These are phyloP conservation scores for Xenoacremonium recifei DNA, from an alignment of 2,329 filamentous ascomycete genomes.

Conservation along the genomic window DNA sequence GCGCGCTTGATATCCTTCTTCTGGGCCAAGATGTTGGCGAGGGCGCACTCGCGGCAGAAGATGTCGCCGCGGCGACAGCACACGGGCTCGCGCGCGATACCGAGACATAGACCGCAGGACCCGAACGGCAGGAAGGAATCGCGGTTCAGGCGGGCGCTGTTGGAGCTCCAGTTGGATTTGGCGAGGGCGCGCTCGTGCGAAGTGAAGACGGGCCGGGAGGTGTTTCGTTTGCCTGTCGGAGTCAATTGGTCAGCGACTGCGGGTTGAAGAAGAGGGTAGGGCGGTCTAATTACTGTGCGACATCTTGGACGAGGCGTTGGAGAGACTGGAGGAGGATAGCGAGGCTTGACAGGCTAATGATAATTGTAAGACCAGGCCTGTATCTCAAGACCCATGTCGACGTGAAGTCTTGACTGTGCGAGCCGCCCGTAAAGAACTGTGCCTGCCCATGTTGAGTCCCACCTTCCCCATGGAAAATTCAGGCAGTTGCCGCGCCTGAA, in stretches of 20 bases:
- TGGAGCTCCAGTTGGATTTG: constrained; percentile 77
- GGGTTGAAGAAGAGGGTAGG: not conserved
- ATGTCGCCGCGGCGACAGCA: constrained; percentile 82
- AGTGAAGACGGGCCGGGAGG: constrained; percentile 89
- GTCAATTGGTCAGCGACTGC: not conserved
- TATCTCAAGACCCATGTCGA: no score
- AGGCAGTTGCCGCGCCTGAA: no score
- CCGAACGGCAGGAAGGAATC: constrained; percentile 93
- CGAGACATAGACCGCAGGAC: constrained; percentile 83
- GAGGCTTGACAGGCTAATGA: no score
- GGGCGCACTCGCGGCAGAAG: constrained; percentile 92
- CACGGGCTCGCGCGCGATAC: constrained; percentile 77
- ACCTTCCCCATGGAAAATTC: no score
- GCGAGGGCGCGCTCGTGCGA: constrained; percentile 84
- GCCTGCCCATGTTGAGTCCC: no score
- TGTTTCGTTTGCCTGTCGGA: constrained; percentile 76
- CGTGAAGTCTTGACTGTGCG: no score
- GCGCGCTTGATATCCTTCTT: constrained; percentile 86
- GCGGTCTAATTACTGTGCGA: constrained; percentile 38
- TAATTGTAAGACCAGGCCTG: no score
- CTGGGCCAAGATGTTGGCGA: constrained; percentile 87
- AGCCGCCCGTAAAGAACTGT: no score
- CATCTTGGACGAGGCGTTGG: constrained; percentile 26
- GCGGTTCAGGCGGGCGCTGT: constrained; percentile 78
- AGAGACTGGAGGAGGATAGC: no score